These are phyloP conservation scores for Lecanicillium sp. DNA, from an alignment of 2,329 filamentous ascomycete genomes.

Conservation along the genomic window DNA sequence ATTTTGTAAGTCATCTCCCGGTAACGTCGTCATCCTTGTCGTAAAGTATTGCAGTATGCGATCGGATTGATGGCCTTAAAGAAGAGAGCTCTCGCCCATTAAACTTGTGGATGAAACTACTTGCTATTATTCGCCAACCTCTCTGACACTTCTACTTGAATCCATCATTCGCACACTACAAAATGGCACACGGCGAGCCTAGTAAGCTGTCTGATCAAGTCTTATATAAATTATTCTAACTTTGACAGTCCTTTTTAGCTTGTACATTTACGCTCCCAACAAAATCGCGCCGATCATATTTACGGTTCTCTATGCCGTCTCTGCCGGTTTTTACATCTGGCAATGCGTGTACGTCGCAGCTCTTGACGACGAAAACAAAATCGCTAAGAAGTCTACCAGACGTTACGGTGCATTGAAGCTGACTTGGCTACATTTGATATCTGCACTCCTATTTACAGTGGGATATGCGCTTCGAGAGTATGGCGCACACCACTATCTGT, in stretches of 20 bases:
- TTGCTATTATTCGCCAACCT: no score
- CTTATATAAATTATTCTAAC: not conserved
- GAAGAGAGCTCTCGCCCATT: no score
- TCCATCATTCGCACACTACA: no score
- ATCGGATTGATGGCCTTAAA: no score
- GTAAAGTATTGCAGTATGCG: no score
- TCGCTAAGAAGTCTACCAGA: slow-evolving; percentile 18
- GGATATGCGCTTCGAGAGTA: slow-evolving; percentile 47
- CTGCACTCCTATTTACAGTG: slow-evolving; percentile 38
- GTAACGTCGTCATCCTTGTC: no score
- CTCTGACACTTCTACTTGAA: no score
- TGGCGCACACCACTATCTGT: slow-evolving; percentile 39
- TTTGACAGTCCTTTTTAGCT: slow-evolving; percentile 9
- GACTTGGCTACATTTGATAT: slow-evolving; percentile 40
- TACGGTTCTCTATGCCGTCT: slow-evolving; percentile 35
- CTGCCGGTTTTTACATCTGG: slow-evolving; percentile 40
- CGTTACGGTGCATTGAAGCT: slow-evolving; percentile 44
- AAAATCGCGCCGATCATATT: slow-evolving; percentile 46
- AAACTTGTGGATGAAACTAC: no score
- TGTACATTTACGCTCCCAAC: slow-evolving; percentile 41
- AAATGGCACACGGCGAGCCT: no score
- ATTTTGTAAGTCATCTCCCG: no score
- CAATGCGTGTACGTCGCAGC: slow-evolving; percentile 34
- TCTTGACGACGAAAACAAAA: no score
- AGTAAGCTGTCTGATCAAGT: no score